phyloP scores from a whole-genome alignment of 2,329 filamentous ascomycete genomes.

The Bipolaris gigantea region DNA sequence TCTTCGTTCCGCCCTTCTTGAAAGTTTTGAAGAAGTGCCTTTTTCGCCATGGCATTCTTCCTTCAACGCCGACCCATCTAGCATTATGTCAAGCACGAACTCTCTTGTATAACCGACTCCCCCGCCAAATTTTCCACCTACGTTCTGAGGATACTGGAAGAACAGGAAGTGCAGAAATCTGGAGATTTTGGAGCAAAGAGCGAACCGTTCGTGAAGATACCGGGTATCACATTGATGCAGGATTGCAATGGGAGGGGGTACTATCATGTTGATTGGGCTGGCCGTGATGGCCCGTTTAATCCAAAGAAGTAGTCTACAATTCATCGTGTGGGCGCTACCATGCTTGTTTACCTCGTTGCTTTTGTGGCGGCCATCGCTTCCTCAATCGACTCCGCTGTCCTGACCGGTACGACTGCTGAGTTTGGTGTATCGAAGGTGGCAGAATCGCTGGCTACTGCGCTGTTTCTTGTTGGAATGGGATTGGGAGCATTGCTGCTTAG shows the following conservation, averaged over 20 bases:
- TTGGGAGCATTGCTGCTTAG: constrained; percentile 45
- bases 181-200: background rate
- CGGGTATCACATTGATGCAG: constrained; percentile 7
- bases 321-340: constrained; percentile 6
- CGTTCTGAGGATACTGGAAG: background rate
- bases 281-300: constrained; percentile 2
- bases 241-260: constrained; percentile 4
- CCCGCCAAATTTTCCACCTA: background rate
- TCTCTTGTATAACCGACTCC: constrained; percentile 3
- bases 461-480: constrained; percentile 54
- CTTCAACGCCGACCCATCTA: constrained; percentile 2
- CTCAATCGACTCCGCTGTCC: constrained; percentile 56
- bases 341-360: constrained; percentile 44
- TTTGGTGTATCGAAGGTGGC: constrained; percentile 51
- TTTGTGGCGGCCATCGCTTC: constrained; percentile 56
- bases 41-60: constrained; percentile 7
- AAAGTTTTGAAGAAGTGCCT: too few species aligned
- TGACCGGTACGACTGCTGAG: constrained; percentile 54
- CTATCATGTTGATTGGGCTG: constrained; percentile 10
- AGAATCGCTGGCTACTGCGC: constrained; percentile 50
- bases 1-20: background rate
- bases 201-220: constrained; percentile 3
- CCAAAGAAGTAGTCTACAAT: constrained; percentile 9
- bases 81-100: constrained; percentile 3
- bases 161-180: background rate